Evolutionary conservation across 116 monocot genomes (phyloP), one percentile per base, ranked within the genome.

Genomic region (Posidonia oceanica): DNA sequence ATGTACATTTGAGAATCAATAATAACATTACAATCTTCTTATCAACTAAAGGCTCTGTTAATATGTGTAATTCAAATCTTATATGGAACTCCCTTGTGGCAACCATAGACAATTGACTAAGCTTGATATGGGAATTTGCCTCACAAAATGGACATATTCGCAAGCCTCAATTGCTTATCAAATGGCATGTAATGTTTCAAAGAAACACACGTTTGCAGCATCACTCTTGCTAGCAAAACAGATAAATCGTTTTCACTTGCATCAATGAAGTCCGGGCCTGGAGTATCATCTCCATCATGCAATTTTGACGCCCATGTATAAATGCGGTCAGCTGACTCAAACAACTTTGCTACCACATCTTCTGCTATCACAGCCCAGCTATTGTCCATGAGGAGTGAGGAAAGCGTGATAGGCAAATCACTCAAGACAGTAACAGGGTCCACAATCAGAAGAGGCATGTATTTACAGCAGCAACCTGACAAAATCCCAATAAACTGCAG

Each of bases 391-490:
- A 97, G 68, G 54, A 97, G 82, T n/a, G 89, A 87, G 7, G 89
- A 76, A 1, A 91, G 77, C 70, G 97, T 92, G 59, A 87, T 67
- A 14, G 92, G 87, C 53, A 97, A 65, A 67, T 92, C 92, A 44
- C 63, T 87, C 70, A 97, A 63, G 17, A 97, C 85, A 8, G 62
- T 77, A 12, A 55, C 70, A 37, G 87, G 83, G 62, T 92, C 79
- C 3, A 87, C 60, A 23, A 79, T 72, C 41, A 97, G 79, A 66
- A 97, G 80, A 4, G 89, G 97, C 89, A 83, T 89, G 29, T 85
- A 87, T 55, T 76, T 70, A 64, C 89, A 85, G 70, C 85, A 83
- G 75, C 66, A 59, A 61, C 97, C 78, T 37, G 81, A 89, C 39
- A 97, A 75, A 21, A 97, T 66, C 42, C 87, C 97, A 38, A 89